phyloP scores from a whole-genome alignment of 1,284 basidiomycete genomes.

The Rhodotorula sp. region DNA sequence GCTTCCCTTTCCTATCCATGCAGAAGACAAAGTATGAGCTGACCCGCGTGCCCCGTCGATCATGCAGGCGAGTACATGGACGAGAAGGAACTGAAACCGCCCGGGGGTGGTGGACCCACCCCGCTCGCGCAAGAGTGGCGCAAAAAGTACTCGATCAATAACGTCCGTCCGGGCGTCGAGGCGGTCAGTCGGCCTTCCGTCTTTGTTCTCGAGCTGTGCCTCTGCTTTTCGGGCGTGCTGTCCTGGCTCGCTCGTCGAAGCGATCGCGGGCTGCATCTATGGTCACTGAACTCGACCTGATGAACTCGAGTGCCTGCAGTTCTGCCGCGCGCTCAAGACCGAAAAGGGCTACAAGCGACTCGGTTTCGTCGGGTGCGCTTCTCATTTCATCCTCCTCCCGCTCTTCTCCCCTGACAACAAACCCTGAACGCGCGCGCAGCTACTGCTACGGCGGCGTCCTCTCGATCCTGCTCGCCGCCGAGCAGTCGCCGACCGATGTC shows the following conservation, averaged over 20 bases:
- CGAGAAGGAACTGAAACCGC: not conserved
- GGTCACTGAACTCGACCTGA: no score
- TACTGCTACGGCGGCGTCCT: conserved; percentile 11
- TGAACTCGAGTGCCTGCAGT: not conserved
- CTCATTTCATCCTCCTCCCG: not conserved
- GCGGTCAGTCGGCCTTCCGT: not conserved
- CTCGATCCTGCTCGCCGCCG: not conserved
- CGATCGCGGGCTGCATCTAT: no score
- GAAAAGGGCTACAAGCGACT: conserved; percentile 1
- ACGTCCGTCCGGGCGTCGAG: not conserved
- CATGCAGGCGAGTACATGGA: conserved; percentile 12
- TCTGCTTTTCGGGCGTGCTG: not conserved
- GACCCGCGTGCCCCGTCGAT: no score
- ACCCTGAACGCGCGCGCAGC: not conserved
- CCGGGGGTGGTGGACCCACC: not conserved
- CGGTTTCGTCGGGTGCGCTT: conserved; percentile 16
- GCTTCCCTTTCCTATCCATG: no score
- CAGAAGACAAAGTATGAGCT: no score
- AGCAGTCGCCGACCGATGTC: conserved; percentile 3
- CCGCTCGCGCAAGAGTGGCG: not conserved
- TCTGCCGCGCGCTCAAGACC: conserved; percentile 8
- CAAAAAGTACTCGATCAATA: not conserved
- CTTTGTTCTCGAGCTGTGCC: no score
- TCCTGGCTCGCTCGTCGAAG: not conserved
- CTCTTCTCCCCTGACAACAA: not conserved